phyloP scores from a whole-genome alignment of 495 filamentous ascomycete species.

The Penicillium goetzii region DNA sequence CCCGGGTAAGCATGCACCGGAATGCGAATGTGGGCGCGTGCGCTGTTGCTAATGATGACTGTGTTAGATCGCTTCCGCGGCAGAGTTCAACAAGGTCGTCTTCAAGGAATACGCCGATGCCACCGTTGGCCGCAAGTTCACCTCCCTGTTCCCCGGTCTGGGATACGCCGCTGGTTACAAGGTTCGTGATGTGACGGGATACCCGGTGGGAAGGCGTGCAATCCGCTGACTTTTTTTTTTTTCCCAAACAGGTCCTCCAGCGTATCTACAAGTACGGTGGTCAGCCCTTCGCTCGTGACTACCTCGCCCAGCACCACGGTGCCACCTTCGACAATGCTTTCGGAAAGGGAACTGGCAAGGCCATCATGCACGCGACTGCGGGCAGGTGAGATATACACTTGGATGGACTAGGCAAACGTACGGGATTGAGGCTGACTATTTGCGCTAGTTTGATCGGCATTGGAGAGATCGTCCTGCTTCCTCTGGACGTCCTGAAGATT shows the following conservation, averaged over 20 bases:
- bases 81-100: constrained; percentile 82
- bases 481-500: constrained; percentile 97
- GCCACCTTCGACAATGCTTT: constrained; percentile 84
- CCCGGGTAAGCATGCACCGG: constrained; percentile 55
- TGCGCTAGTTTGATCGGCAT: constrained; percentile 81
- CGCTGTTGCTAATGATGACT: constrained; percentile 14
- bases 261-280: constrained; percentile 99
- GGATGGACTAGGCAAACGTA: neutral
- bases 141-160: constrained; percentile 94
- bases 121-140: constrained; percentile 72
- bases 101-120: constrained; percentile 88
- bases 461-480: constrained; percentile 93
- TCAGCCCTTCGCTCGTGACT: constrained; percentile 94
- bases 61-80: constrained; percentile 58
- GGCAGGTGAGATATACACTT: constrained; percentile 65
- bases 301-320: constrained; percentile 79
- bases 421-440: constrained; percentile 7
- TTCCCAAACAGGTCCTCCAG: constrained; percentile 71
- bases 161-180: constrained; percentile 99
- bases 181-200: constrained; percentile 49
- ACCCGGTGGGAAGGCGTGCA: neutral
- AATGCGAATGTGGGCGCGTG: constrained; percentile 10
- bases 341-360: constrained; percentile 95
- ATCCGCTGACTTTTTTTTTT: constrained; percentile 6
- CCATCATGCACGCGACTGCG: constrained; percentile 95